Evolutionary conservation across 345 rosid species (phyloP).

Genomic region (Eucalyptus microcorys): DNA sequence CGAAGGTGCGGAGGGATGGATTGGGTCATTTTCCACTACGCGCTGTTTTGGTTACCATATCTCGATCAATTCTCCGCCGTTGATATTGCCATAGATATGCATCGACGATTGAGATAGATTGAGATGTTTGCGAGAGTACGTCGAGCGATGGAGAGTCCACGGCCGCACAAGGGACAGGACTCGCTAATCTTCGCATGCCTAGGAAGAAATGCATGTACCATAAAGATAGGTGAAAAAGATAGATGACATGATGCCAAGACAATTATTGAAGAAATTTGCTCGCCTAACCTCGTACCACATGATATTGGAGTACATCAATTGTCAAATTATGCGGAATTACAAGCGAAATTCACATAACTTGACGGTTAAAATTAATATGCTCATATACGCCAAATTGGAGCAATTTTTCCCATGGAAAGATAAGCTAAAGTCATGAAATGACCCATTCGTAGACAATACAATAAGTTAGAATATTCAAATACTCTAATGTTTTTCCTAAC

Average conservation of each 20-base stretch:
- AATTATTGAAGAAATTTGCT: no score
- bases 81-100: no score
- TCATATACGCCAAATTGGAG: background rate
- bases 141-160: no score
- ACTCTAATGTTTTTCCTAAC: background rate
- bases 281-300: background rate
- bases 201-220: no score
- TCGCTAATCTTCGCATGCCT: no score
- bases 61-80: no score
- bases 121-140: no score
- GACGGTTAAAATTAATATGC: background rate
- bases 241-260: fast-evolving
- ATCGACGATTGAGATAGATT: no score
- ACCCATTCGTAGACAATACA: fast-evolving
- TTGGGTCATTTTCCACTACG: background rate
- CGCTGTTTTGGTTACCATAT: background rate
- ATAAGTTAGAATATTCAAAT: background rate
- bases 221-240: no score
- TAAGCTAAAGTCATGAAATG: background rate
- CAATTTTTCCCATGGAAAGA: background rate
- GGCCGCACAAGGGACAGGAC: no score
- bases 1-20: background rate
- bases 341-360: background rate
- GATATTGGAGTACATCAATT: background rate
- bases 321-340: background rate